These are phyloP conservation scores for Trichoderma endophyticum DNA, from an alignment of 2,329 filamentous ascomycete species.

Conservation along the genomic window DNA sequence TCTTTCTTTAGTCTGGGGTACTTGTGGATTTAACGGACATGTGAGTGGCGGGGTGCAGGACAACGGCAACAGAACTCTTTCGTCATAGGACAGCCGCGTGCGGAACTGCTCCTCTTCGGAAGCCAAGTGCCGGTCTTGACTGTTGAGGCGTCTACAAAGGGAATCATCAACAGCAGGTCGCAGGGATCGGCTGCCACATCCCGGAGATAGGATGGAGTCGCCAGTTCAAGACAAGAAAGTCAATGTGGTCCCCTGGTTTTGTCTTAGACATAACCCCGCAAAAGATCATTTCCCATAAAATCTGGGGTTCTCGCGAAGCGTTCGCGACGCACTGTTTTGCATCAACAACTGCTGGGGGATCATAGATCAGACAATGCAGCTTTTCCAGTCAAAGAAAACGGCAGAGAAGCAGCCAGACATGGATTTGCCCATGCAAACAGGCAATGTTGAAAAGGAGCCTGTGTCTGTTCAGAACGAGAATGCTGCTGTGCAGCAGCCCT, in stretches of 20 bases:
- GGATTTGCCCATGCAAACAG: not conserved
- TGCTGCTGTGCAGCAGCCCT: constrained; percentile 16
- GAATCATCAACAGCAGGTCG: not conserved
- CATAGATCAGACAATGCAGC: not conserved
- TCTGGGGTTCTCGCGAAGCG: not conserved
- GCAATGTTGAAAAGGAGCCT: not conserved
- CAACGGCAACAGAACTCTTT: not conserved
- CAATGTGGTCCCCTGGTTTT: not conserved
- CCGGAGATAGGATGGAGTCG: not conserved
- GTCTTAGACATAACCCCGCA: constrained; percentile 4
- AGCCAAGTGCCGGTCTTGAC: not conserved
- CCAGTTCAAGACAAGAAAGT: not conserved
- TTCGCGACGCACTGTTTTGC: not conserved
- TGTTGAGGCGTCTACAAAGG: not conserved
- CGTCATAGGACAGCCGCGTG: not conserved
- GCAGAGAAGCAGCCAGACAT: not conserved
- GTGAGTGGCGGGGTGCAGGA: not conserved
- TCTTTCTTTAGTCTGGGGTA: not conserved
- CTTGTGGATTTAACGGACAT: not conserved
- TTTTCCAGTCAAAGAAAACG: not conserved
- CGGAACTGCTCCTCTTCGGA: not conserved
- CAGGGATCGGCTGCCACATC: constrained; percentile 1
- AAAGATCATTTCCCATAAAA: not conserved
- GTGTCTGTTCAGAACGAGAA: not conserved
- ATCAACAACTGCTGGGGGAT: not conserved